Evolutionary conservation across 805 yeast genomes (phyloP), one percentile per base, ranked within the genome.

Genomic region (Vanderwaltozyma verrucispora): DNA sequence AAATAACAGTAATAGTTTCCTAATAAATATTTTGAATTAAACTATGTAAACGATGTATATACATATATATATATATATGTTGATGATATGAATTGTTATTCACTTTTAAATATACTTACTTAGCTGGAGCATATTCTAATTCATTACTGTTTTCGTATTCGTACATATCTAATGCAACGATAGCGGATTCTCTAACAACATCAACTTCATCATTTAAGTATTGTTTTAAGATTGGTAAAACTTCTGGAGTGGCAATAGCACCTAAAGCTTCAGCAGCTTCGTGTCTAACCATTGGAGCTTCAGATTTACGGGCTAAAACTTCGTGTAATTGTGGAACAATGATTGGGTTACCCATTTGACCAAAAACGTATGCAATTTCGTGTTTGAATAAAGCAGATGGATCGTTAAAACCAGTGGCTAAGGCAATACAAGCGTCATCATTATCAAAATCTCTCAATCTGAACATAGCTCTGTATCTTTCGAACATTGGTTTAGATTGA

Each of bases 191-290:
- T 59, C 96, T 78, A 36, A 92, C 99, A 28, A 92, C 98, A 40
- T 70, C 74, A 50, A 84, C 96, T 42, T 74, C 69, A 59, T 92
- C 98, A 48, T 74, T 68, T 51, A 88, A 71, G 60, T 83, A 83
- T 32, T 77, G 67, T 59, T 82, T 73, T 54, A 94, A 74, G 26
- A 92, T 80, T 13, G 96, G 96, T 47, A 89, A 70, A 28, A 89
- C 95, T 41, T 89, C 96, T 53, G 85, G 95, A 9, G 96, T 85
- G 20, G 96, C 97, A 58, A 92, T 92, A 21, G 95, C 75, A 20
- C 98, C 98, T 51, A 94, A 71, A 19, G 98, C 98, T 66, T 92
- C 99, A 19, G 97, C 98, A 41, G 97, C 98, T 67, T 92, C 99
- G 59, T 92, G 99, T 66, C 99, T 81, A 25, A 94, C 98, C 99